Evolutionary conservation across 805 yeast species (phyloP).

Genomic region (Blastobotrys terrestris): DNA sequence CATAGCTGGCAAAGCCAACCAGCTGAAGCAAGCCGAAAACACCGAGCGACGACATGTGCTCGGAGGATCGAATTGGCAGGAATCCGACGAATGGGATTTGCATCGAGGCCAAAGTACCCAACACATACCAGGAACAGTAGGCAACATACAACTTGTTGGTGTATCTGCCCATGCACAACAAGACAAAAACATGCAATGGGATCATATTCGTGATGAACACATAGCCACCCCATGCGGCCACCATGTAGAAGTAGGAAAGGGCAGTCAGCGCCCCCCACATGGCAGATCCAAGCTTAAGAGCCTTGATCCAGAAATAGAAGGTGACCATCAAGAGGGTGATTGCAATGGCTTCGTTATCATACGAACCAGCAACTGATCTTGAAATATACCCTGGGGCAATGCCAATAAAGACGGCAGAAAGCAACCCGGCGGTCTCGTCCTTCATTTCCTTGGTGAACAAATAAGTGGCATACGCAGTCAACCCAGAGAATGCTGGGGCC

Average conservation of each 20-base stretch:
- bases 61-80: constrained; percentile 92
- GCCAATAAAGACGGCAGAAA: constrained; percentile 92
- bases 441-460: constrained; percentile 85
- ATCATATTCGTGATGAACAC: constrained; percentile 97
- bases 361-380: constrained; percentile 97
- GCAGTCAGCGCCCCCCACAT: constrained; percentile 81
- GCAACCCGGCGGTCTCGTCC: constrained; percentile 78
- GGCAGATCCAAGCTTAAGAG: constrained; percentile 84
- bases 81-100: constrained; percentile 99
- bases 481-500: constrained; percentile 93
- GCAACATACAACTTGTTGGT: constrained; percentile 76
- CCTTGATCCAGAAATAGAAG: constrained; percentile 73
- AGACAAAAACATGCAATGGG: constrained; percentile 88
- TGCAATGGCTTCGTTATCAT: constrained; percentile 98
- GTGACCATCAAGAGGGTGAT: constrained; percentile 93
- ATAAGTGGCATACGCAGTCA: constrained; percentile 88
- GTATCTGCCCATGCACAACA: constrained; percentile 92
- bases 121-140: constrained; percentile 92
- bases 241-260: constrained; percentile 93
- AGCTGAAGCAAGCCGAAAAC: constrained; percentile 93
- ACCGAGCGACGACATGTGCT: constrained; percentile 97
- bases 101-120: constrained; percentile 98
- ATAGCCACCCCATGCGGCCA: constrained; percentile 99
- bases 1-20: constrained; percentile 77
- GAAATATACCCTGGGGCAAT: constrained; percentile 98